A percentile compares a stretch with the other conserved stretches of the same genome.
Conservation (phyloP, 1,284 basidiomycete species). For the Blastosporella zonata region DNA sequence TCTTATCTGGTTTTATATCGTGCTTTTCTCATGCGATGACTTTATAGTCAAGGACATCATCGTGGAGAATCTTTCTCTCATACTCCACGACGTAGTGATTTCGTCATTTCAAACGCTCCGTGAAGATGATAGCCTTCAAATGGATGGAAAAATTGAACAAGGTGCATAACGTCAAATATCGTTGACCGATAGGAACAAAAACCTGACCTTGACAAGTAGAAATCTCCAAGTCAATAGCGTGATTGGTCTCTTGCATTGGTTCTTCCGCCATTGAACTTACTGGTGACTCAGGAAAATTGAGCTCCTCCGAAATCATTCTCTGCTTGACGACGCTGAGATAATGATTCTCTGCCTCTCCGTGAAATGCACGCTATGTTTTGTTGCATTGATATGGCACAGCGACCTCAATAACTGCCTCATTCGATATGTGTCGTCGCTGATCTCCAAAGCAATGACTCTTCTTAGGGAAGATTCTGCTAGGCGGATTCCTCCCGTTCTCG, state of each 20-base stretch:
- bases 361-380: conserved; percentile 28
- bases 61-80: conserved; percentile 34
- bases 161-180: conserved; percentile 18
- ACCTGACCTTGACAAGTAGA: not conserved
- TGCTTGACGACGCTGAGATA: not conserved
- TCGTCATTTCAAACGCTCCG: conserved; percentile 22
- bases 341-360: conserved; percentile 13
- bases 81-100: conserved; percentile 18
- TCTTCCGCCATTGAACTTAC: not conserved
- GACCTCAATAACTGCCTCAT: conserved; percentile 21
- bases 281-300: not conserved
- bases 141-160: conserved; percentile 27
- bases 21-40: not conserved
- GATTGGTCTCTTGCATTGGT: not conserved
- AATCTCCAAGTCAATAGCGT: conserved; percentile 11
- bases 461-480: conserved; percentile 15
- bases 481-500: conserved; percentile 19
- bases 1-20: too few relatives aligned
- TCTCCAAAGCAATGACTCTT: conserved; percentile 25
- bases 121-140: conserved; percentile 21
- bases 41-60: conserved; percentile 39
- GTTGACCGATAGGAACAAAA: not conserved
- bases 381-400: conserved; percentile 32
- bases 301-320: not conserved
- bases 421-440: conserved; percentile 25